phyloP scores from a whole-genome alignment of 306 rosid species.

The Phaseolus lunatus region DNA sequence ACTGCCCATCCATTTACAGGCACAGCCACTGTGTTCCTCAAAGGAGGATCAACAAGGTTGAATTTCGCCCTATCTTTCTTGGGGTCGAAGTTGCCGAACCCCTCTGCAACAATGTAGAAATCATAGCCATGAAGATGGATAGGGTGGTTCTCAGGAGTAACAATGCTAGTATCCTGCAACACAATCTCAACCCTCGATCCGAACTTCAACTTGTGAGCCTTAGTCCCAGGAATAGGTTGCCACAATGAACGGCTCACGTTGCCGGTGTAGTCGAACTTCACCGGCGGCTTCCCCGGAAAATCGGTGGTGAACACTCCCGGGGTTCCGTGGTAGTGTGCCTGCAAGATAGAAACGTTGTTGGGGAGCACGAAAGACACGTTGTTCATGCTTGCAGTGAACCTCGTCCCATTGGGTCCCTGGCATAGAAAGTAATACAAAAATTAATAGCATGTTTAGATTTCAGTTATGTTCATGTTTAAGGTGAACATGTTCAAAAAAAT shows the following conservation, averaged over 20 bases:
- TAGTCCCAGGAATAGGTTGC: conserved; percentile 78
- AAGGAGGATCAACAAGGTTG: conserved; percentile 92
- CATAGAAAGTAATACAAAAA: neutral
- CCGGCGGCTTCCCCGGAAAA: conserved; percentile 75
- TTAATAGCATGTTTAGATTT: too few species aligned
- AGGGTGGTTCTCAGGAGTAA: conserved; percentile 85
- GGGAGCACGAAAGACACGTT: conserved; percentile 84
- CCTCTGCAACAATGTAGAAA: conserved; percentile 83
- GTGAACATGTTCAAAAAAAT: too few species aligned
- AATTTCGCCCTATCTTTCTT: conserved; percentile 65
- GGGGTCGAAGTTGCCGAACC: conserved; percentile 84
- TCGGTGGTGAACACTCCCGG: conserved; percentile 78
- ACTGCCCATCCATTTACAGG: conserved; percentile 95
- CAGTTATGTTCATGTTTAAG: too few species aligned
- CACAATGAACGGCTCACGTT: conserved; percentile 83
- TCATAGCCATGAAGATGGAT: conserved; percentile 95
- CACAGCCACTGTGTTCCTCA: conserved; percentile 84
- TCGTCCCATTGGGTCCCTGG: conserved; percentile 92
- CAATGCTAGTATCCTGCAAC: conserved; percentile 80
- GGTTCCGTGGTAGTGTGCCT: conserved; percentile 67
- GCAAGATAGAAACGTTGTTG: conserved; percentile 65
- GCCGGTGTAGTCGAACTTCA: conserved; percentile 78
- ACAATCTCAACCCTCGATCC: conserved; percentile 87
- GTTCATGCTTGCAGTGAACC: conserved; percentile 89
- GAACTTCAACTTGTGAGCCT: conserved; percentile 63